Evolutionary conservation across 768 basidiomycete genomes (phyloP).

Genomic region (Boletales sp.): DNA sequence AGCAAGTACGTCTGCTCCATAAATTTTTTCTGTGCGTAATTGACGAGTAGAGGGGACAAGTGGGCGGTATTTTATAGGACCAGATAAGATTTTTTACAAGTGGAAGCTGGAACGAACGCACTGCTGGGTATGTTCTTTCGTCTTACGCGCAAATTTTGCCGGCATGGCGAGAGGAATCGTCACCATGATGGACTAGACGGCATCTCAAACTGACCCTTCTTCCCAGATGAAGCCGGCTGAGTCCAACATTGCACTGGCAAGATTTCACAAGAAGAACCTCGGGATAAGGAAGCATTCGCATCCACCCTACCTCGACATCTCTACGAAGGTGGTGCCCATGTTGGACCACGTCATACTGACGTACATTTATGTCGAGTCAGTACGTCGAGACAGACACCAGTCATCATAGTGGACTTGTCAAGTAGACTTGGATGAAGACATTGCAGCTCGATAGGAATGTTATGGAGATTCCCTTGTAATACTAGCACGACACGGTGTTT

Average conservation of each 20-base stretch:
- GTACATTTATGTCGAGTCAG: slow-evolving; percentile 24
- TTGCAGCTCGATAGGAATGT: too few relatives aligned
- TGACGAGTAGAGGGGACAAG: slow-evolving; percentile 13
- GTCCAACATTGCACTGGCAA: slow-evolving; percentile 13
- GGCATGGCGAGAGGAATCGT: neutral
- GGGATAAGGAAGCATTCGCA: slow-evolving; percentile 20
- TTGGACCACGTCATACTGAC: slow-evolving; percentile 27
- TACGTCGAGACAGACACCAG: slow-evolving; percentile 19
- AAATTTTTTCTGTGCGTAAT: neutral
- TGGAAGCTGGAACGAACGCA: slow-evolving; percentile 31
- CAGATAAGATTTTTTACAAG: slow-evolving; percentile 31
- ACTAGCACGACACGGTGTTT: too few relatives aligned
- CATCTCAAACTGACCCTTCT: neutral
- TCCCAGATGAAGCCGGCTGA: slow-evolving; percentile 20
- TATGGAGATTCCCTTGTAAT: neutral
- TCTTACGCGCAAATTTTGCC: neutral
- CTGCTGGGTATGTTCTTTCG: slow-evolving; percentile 17
- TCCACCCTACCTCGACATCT: slow-evolving; percentile 26
- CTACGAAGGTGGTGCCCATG: slow-evolving; percentile 17
- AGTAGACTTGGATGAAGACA: neutral
- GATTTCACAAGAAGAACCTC: slow-evolving; percentile 22
- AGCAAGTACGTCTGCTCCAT: slow-evolving; percentile 14
- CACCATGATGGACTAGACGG: neutral
- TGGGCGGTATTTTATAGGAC: slow-evolving; percentile 32
- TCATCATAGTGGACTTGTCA: neutral